Evolutionary conservation across 1,139 yeast species (phyloP), one percentile per base, ranked within the genome.

Genomic region (Schizosaccharomyces versatilis): DNA sequence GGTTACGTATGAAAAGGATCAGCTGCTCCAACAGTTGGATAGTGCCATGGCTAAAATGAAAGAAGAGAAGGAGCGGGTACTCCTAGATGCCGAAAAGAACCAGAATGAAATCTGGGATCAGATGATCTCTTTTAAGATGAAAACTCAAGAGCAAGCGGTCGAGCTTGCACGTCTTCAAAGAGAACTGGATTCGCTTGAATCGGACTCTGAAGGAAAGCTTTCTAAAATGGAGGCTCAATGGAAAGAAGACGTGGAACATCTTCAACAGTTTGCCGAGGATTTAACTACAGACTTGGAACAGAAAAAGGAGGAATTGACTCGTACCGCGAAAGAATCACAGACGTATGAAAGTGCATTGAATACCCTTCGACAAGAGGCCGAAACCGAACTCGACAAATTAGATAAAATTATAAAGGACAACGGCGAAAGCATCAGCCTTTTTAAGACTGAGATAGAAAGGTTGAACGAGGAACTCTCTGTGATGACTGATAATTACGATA

Each of bases 1-100:
- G 3, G 51, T 48, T 6, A 36, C 15, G 19, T 32, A 44, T 7
- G 60, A 58, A 38, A 58, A 57, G 14, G 59, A 58, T n/a, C 48
- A 53, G 5, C 40, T 58, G 19, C 38, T 51, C 14, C 54, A 48
- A 6, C 58, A 58, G 39, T 55, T 58, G 38, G 59, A 57, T 3
- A 57, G 52, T 41, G 42, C 53, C 15, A 51, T 32, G 48, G 54
- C 49, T 52, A 47, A 38, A 12, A 54, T 55, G 38, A n/a, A 41
- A 2, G 47, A 10, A 2, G 53, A 36, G 36, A 57, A 47, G 53
- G 39, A 40, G 15, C 41, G 47, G 36, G 49, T 53, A 42, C 7
- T 47, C 5, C 53, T 41, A 2, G 58, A 54, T 47, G 52, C 51
- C 3, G 57, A 57, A 49, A 36, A 14, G 19, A 47, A 39, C 3